Evolutionary conservation across 306 rosid species (phyloP).

Genomic region (Dicorynia guianensis): DNA sequence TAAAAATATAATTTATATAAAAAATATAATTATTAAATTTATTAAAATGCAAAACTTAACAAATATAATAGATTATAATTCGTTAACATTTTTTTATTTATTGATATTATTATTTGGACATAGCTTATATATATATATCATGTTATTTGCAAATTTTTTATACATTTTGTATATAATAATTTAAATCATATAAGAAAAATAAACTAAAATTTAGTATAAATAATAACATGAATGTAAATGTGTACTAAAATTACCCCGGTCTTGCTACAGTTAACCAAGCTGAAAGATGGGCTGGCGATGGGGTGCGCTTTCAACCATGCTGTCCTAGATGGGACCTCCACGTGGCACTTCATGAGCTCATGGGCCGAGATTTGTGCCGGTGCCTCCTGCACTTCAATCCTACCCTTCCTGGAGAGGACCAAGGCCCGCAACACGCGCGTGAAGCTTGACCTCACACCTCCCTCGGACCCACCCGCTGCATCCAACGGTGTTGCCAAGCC

Average conservation of each 20-base stretch:
- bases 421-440: constrained; percentile 83
- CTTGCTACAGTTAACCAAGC: constrained; percentile 72
- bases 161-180: too few species aligned
- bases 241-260: neutral
- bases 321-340: constrained; percentile 83
- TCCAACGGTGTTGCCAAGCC: constrained; percentile 51
- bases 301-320: constrained; percentile 97
- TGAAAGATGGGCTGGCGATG: constrained; percentile 85
- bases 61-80: too few species aligned
- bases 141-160: too few species aligned
- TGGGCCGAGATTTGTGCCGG: constrained; percentile 87
- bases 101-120: too few species aligned
- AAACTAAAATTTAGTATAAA: too few species aligned
- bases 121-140: too few species aligned
- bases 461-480: constrained; percentile 37
- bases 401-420: constrained; percentile 78
- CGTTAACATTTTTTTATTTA: too few species aligned
- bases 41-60: too few species aligned
- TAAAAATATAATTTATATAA: too few species aligned
- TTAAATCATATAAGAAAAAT: too few species aligned
- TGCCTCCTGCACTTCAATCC: constrained; percentile 50
- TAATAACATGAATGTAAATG: too few species aligned
- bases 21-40: too few species aligned
- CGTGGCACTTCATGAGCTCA: constrained; percentile 95
- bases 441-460: constrained; percentile 75